These are phyloP conservation scores for Lasiosphaeriaceae sp. DNA, from an alignment of 495 filamentous ascomycete genomes.

Conservation along the genomic window DNA sequence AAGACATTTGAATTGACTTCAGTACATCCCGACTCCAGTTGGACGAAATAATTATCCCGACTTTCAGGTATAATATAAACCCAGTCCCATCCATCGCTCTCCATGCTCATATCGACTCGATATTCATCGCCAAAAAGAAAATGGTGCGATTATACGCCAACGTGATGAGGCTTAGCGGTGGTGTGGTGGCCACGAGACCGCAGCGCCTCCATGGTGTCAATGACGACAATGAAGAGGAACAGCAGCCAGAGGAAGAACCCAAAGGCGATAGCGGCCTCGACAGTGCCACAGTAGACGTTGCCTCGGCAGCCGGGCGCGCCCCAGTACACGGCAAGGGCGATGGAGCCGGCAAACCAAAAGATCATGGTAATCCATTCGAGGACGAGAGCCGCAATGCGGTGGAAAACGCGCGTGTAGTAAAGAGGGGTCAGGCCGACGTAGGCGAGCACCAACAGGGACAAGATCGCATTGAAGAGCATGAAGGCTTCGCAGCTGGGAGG, in stretches of 20 bases:
- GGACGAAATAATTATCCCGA: too few relatives aligned
- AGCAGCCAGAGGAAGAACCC: constrained; percentile 44
- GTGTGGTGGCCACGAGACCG: constrained; percentile 30
- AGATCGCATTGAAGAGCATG: constrained; percentile 69
- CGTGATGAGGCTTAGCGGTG: constrained; percentile 23
- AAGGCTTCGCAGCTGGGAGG: constrained; percentile 57
- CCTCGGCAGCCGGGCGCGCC: constrained; percentile 36
- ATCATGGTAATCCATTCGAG: constrained; percentile 70
- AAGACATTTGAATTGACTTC: too few relatives aligned
- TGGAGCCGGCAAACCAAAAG: constrained; percentile 84
- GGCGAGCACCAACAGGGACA: constrained; percentile 63
- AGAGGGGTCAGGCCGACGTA: constrained; percentile 64
- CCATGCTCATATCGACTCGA: too few relatives aligned
- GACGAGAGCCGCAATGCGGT: constrained; percentile 59
- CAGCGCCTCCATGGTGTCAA: constrained; percentile 33
- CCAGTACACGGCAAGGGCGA: constrained; percentile 64
- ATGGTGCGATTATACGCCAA: constrained; percentile 22
- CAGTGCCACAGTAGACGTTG: constrained; percentile 31
- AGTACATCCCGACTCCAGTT: too few relatives aligned
- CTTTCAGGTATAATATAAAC: too few relatives aligned
- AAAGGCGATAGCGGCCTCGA: constrained; percentile 44
- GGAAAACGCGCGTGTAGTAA: constrained; percentile 52
- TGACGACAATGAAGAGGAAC: constrained; percentile 34
- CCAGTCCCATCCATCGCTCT: too few relatives aligned
- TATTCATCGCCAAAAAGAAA: too few relatives aligned